Evolutionary conservation across 2,329 filamentous ascomycete genomes (phyloP), one percentile per base, ranked within the genome.

Genomic region (Diaporthe sp.): DNA sequence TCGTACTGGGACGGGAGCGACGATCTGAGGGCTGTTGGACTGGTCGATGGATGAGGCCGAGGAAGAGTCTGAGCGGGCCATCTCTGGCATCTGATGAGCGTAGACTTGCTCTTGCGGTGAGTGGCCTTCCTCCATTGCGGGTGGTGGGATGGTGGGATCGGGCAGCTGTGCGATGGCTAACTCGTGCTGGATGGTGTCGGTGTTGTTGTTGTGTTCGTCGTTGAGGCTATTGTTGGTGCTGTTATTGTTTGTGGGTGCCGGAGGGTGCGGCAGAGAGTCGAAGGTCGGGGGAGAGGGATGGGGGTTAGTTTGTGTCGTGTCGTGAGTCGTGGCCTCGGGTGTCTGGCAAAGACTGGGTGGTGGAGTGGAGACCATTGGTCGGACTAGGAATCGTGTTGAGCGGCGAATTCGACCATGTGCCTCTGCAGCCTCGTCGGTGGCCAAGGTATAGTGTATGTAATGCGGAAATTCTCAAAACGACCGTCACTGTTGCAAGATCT

Each of bases 1-100:
- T 49, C 94, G 91, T 22, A 84, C 84, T 2, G 89, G 88, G 12
- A 88, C 82, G 42, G 89, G 89, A 34, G 87, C 86, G 75, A 89
- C 87, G 39, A 90, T 87, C 37, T 83, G 79, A 61, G 81, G 79
- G 28, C 85, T 84, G 73, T 76, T 82, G 81, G 77, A 81, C 58
- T 81, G 79, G 72, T 81, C 80, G 76, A 79, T 72, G 10, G 80
- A 81, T 1, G 82, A 82, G 59, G 81, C 81, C 9, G 82, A 83
- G 15, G 83, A 83, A 3, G 82, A 81, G 75, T 84, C 81, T 55
- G 81, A 82, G 74, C 81, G 80, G 68, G 79, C 78, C 74, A 81
- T 81, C 34, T 79, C 77, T 42, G 79, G 72, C 19, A 75, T 68
- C 58, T 59, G 74, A 25, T 68, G 69, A 31, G 70, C 49, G 39